phyloP scores from a whole-genome alignment of 192 early-diverging fungal species.

The Chytriomyces confervae region DNA sequence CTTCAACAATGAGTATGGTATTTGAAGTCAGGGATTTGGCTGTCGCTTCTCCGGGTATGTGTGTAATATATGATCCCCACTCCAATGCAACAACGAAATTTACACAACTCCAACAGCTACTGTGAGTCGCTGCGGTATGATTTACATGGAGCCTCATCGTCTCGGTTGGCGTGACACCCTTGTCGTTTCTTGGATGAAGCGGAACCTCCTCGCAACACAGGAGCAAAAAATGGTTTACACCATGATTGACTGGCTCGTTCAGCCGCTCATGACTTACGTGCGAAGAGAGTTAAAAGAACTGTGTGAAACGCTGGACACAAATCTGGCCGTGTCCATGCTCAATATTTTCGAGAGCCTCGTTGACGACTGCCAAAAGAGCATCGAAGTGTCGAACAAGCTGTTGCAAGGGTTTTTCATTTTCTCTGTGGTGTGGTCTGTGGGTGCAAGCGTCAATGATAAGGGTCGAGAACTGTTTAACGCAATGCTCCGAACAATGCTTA shows the following conservation, averaged over 20 bases:
- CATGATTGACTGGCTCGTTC: conserved; percentile 59
- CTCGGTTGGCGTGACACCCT: conserved; percentile 64
- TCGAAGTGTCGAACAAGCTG: conserved; percentile 35
- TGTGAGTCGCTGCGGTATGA: conserved; percentile 72
- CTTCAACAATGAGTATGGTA: conserved; percentile 66
- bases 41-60: conserved; percentile 61
- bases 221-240: conserved; percentile 47
- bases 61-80: background rate
- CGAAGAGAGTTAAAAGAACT: conserved; percentile 57
- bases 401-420: conserved; percentile 61
- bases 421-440: conserved; percentile 60
- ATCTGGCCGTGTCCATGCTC: conserved; percentile 56
- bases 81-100: background rate
- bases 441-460: conserved; percentile 55
- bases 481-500: conserved; percentile 37
- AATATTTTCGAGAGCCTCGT: conserved; percentile 62
- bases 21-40: conserved; percentile 68
- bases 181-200: conserved; percentile 61
- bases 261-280: conserved; percentile 53
- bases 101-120: conserved; percentile 46
- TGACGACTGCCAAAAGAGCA: conserved; percentile 42
- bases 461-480: conserved; percentile 53
- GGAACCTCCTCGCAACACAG: conserved; percentile 35
- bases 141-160: conserved; percentile 64
- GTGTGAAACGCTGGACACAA: conserved; percentile 59